A percentile compares a stretch with the other conserved stretches of the same genome.
Conservation (phyloP, 1,284 basidiomycete species). For the Tilletia caries region DNA sequence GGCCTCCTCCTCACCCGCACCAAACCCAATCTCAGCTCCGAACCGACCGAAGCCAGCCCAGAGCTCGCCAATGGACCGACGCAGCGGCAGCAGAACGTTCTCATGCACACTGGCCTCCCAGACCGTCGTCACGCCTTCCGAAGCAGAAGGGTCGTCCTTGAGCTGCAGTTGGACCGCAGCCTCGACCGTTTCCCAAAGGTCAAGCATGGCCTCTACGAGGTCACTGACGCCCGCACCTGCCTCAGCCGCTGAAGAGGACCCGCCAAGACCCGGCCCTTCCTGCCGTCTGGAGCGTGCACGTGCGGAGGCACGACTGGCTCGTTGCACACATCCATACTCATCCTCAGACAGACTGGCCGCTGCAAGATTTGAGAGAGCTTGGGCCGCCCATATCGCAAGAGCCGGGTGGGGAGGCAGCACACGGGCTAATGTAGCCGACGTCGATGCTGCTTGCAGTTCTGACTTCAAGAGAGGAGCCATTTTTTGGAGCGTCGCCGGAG, state of each 20-base stretch:
- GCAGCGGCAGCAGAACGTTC: background rate
- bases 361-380: background rate
- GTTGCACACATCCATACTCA: conserved; percentile 7
- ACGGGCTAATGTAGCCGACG: background rate
- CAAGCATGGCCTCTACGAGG: conserved; percentile 1
- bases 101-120: conserved; percentile 8
- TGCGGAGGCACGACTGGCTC: background rate
- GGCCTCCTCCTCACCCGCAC: background rate
- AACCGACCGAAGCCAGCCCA: background rate
- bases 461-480: background rate
- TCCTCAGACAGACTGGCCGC: conserved; percentile 4
- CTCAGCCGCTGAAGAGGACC: background rate
- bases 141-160: background rate
- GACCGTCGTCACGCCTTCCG: background rate
- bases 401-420: conserved; percentile 10
- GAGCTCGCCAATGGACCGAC: background rate
- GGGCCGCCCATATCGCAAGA: background rate
- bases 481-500: background rate
- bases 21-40: background rate
- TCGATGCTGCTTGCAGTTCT: background rate
- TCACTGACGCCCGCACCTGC: conserved; percentile 6
- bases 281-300: background rate
- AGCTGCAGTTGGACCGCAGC: background rate
- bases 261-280: background rate
- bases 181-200: background rate